A percentile compares a stretch with the other conserved stretches of the same genome.
Conservation (phyloP, 192 early-diverging fungal species). For the Backusella luteola region DNA sequence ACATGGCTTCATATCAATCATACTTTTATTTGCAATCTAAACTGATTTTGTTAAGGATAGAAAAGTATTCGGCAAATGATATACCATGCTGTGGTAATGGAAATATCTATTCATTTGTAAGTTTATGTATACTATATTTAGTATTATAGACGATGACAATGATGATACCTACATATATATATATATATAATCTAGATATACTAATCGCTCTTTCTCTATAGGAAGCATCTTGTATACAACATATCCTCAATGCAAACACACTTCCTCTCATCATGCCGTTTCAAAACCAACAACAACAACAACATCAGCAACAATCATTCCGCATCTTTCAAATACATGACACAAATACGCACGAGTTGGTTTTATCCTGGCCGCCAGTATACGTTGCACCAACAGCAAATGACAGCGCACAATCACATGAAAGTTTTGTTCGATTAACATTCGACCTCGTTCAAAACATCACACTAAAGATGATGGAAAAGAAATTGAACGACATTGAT, state of each 20-base stretch:
- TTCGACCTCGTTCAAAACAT: background rate
- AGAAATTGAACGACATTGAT: background rate
- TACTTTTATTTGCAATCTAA: background rate
- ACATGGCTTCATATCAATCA: too few relatives aligned
- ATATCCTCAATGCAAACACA: background rate
- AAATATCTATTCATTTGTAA: conserved; percentile 2
- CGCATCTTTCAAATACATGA: conserved; percentile 19
- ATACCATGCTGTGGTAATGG: conserved; percentile 3
- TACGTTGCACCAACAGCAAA: background rate
- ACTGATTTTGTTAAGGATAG: background rate
- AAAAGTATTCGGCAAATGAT: background rate
- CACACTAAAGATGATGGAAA: background rate
- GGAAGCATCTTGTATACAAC: background rate
- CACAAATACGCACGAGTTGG: background rate
- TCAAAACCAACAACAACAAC: background rate
- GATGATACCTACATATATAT: too few relatives aligned
- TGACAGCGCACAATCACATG: background rate
- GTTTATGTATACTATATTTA: background rate
- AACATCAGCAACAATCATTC: background rate
- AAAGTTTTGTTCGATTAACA: background rate
- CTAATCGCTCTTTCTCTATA: background rate
- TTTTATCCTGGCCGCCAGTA: conserved; percentile 10
- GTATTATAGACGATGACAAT: background rate
- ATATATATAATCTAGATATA: background rate
- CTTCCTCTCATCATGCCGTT: background rate